A percentile compares a stretch with the other conserved stretches of the same genome.
Evolutionary conservation across 2,329 filamentous ascomycete genomes (phyloP).

Genomic region (Paraphaeosphaeria minitans): DNA sequence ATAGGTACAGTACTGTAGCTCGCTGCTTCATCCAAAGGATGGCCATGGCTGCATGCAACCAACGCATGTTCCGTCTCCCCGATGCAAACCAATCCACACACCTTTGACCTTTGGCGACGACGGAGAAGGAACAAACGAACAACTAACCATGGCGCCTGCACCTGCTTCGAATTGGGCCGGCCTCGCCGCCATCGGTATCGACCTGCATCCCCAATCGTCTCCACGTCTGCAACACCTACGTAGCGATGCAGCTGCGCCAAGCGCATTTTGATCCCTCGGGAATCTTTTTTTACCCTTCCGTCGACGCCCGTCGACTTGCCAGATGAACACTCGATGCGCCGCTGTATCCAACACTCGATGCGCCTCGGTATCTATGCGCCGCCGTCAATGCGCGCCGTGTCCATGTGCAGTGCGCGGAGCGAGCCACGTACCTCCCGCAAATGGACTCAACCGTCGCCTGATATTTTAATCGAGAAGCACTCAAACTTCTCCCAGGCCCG

Average conservation of each 20-base stretch:
- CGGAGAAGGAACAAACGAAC: constrained; percentile 21
- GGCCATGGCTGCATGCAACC: constrained; percentile 27
- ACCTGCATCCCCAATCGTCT: constrained; percentile 9
- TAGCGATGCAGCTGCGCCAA: constrained; percentile 25
- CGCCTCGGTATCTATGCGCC: too few relatives aligned
- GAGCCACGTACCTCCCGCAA: constrained; percentile 16
- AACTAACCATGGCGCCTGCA: constrained; percentile 25
- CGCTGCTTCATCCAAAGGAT: constrained; percentile 17
- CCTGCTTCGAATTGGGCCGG: constrained; percentile 15
- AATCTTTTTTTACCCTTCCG: constrained; percentile 1
- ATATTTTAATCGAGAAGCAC: constrained; percentile 18
- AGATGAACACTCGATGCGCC: constrained; percentile 6
- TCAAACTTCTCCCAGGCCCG: constrained; percentile 18
- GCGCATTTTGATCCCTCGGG: constrained; percentile 13
- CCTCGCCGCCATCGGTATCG: constrained; percentile 19
- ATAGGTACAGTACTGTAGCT: too few relatives aligned
- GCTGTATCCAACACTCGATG: constrained; percentile 8
- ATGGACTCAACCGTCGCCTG: constrained; percentile 20
- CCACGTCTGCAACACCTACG: constrained; percentile 15
- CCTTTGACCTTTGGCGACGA: constrained; percentile 12
- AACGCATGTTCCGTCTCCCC: constrained; percentile 33
- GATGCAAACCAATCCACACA: constrained; percentile 30
- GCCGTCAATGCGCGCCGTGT: too few relatives aligned
- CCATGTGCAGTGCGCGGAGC: constrained; percentile 13
- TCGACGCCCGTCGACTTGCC: neutral